Percentiles rank a stretch among this genome's conserved stretches.
These are phyloP conservation scores for Blepharisma undulans DNA, from an alignment of 169 alveolate genomes.

Conservation along the genomic window DNA sequence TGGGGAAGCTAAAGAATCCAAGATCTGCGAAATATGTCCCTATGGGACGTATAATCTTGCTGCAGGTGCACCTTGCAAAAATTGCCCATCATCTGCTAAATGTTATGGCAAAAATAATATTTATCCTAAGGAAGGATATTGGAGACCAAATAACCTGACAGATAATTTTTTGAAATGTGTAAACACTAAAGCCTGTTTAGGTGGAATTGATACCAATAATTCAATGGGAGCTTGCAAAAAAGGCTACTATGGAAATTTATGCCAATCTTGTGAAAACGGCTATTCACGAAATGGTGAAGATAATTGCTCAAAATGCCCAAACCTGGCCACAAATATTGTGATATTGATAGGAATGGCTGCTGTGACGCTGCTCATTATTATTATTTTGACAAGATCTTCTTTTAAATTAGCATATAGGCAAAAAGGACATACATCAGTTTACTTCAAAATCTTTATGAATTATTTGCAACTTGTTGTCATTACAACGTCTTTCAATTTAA, in stretches of 20 bases:
- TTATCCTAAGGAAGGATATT: conserved; percentile 55
- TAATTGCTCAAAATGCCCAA: conserved; percentile 43
- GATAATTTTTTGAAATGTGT: conserved; percentile 52
- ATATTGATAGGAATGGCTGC: conserved; percentile 22
- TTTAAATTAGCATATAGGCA: conserved; percentile 29
- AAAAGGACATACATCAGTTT: conserved; percentile 29
- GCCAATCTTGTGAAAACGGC: conserved; percentile 31
- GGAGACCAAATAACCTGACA: conserved; percentile 48
- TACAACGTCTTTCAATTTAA: conserved; percentile 37
- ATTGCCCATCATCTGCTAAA: conserved; percentile 35
- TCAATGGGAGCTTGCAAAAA: conserved; percentile 45
- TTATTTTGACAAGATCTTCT: conserved; percentile 21
- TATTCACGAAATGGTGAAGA: neutral
- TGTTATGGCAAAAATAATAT: conserved; percentile 58
- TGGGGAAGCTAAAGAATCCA: neutral
- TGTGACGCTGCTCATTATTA: neutral
- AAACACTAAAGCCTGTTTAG: conserved; percentile 51
- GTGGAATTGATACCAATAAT: conserved; percentile 35
- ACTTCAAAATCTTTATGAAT: conserved; percentile 50
- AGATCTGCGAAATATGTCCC: neutral
- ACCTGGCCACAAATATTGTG: conserved; percentile 1
- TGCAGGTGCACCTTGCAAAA: neutral
- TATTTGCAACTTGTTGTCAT: conserved; percentile 44
- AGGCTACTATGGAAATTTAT: conserved; percentile 34
- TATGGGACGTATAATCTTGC: neutral